Conservation (phyloP, 1,139 yeast species). For the Hemisphaericaspora xylofermentans region DNA sequence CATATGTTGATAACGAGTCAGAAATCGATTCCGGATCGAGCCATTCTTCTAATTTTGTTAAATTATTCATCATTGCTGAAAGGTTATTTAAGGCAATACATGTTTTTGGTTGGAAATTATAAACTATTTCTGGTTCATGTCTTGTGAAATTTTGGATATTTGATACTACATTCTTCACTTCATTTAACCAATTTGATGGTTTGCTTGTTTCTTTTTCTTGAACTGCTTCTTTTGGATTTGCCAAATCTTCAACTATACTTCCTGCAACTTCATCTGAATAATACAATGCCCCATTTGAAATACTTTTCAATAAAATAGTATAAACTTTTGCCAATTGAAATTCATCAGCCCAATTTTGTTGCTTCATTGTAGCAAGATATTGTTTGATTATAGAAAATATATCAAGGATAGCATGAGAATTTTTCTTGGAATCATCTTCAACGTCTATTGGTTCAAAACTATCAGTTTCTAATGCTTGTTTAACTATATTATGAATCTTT, state of each 20-base stretch:
- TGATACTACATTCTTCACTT: constrained; percentile 48
- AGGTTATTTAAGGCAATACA: constrained; percentile 78
- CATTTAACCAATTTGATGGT: constrained; percentile 41
- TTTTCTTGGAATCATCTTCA: constrained; percentile 35
- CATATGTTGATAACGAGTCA: constrained; percentile 35
- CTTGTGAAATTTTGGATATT: constrained; percentile 36
- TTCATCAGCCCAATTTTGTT: constrained; percentile 56
- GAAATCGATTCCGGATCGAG: constrained; percentile 65
- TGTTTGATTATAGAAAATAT: constrained; percentile 64
- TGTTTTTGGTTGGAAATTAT: constrained; percentile 59
- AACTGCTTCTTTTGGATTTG: constrained; percentile 23
- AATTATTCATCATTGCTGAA: constrained; percentile 56
- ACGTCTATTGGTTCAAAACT: constrained; percentile 53
- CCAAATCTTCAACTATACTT: constrained; percentile 50
- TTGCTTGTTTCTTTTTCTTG: constrained; percentile 28
- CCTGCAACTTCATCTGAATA: constrained; percentile 52
- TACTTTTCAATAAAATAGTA: constrained; percentile 57
- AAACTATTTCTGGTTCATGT: constrained; percentile 51
- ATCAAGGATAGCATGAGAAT: constrained; percentile 62
- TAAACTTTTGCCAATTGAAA: constrained; percentile 59
- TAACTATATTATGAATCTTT: constrained; percentile 50
- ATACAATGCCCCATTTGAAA: constrained; percentile 57
- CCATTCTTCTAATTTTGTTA: constrained; percentile 59
- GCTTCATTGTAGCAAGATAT: constrained; percentile 49
- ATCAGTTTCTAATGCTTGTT: constrained; percentile 57